A percentile compares a stretch with the other conserved stretches of the same genome.
These are phyloP conservation scores for Ettlia oleoabundans DNA, from an alignment of 139 green algal species.

Conservation along the genomic window DNA sequence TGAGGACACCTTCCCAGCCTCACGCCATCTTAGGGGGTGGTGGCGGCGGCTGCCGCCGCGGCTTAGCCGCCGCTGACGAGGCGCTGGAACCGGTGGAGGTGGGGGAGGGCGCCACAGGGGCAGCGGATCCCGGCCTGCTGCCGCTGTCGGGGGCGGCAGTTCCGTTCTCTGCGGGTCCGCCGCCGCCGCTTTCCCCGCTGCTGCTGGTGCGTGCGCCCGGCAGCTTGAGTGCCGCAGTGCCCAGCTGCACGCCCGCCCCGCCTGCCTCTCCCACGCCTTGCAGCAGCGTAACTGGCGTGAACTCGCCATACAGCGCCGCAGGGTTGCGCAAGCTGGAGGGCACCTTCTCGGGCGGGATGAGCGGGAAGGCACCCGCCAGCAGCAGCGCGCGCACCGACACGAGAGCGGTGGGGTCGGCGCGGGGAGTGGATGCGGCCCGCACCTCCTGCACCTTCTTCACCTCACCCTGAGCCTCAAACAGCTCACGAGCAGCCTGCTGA, in stretches of 20 bases:
- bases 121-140: constrained; percentile 8
- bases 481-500: constrained; percentile 42
- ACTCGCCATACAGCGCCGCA: constrained; percentile 41
- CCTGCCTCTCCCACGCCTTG: background rate
- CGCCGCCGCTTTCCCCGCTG: background rate
- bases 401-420: background rate
- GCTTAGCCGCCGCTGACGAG: background rate
- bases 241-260: background rate
- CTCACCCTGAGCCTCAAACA: constrained; percentile 47
- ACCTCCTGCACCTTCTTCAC: constrained; percentile 32
- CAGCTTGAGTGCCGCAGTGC: background rate
- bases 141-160: background rate
- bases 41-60: constrained; percentile 30
- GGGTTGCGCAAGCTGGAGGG: constrained; percentile 30
- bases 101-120: constrained; percentile 15
- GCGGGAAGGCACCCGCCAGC: constrained; percentile 49
- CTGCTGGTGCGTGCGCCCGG: background rate
- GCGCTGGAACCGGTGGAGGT: no score
- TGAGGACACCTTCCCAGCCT: background rate
- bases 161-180: background rate
- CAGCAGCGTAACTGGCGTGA: constrained; percentile 40
- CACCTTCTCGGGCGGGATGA: constrained; percentile 44
- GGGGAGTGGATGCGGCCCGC: background rate
- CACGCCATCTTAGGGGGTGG: constrained; percentile 23
- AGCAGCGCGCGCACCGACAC: constrained; percentile 42